A percentile compares a stretch with the other conserved stretches of the same genome.
Conservation (phyloP, 2,329 filamentous ascomycete genomes). For the Monosporascus ibericus region DNA sequence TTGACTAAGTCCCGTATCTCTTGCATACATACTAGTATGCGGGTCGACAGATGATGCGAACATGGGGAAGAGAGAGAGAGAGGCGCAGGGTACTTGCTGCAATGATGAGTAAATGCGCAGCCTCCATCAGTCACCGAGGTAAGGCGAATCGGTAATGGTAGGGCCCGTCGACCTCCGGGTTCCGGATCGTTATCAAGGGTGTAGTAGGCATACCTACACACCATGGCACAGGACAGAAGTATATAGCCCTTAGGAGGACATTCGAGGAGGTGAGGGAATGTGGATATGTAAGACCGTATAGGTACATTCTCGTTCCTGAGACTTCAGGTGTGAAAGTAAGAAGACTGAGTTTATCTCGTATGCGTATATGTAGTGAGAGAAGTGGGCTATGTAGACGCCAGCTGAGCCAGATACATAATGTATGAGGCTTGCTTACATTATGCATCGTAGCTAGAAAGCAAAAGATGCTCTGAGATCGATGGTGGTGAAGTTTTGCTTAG, state of each 20-base stretch:
- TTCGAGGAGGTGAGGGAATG: neutral
- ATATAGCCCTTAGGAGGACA: no score
- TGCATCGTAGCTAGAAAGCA: neutral
- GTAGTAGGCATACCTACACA: neutral
- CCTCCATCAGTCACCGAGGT: neutral
- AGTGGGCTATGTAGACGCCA: neutral
- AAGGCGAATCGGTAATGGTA: neutral
- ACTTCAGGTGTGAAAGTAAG: neutral
- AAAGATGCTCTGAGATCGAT: neutral
- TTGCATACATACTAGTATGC: slow-evolving; percentile 14
- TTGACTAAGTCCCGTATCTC: slow-evolving; percentile 18
- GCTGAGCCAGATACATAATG: no score
- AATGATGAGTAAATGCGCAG: slow-evolving; percentile 3
- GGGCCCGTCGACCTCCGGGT: neutral
- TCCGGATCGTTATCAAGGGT: neutral
- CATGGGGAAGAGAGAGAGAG: neutral
- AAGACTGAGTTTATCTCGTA: neutral
- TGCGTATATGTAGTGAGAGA: neutral
- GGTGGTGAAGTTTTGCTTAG: neutral
- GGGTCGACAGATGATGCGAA: slow-evolving; percentile 5
- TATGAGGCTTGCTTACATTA: no score
- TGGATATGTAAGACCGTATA: neutral
- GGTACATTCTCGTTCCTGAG: neutral
- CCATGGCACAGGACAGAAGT: neutral
- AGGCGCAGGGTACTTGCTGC: slow-evolving; percentile 7